Evolutionary conservation across 305 asterid genomes (phyloP).

Genomic region (Fraxinus latifolia): DNA sequence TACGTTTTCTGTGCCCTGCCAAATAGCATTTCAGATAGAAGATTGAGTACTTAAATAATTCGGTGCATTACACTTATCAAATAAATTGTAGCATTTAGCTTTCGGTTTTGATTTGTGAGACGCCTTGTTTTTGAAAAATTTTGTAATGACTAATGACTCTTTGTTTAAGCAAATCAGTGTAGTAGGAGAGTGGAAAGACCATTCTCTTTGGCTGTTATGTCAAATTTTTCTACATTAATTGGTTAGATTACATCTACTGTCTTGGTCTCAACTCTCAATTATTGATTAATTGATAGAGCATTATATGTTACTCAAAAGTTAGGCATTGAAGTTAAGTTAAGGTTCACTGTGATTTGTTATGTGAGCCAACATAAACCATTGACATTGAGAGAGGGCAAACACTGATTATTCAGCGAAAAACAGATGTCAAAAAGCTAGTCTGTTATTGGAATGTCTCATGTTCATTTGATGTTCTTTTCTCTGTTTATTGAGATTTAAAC

Average conservation of each 20-base stretch:
- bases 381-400: not conserved
- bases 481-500: constrained; percentile 4
- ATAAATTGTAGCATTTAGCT: not conserved
- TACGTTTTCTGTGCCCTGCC: not conserved
- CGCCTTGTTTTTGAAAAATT: not conserved
- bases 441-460: not conserved
- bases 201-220: not conserved
- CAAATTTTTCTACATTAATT: not conserved
- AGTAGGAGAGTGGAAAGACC: not conserved
- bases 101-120: not conserved
- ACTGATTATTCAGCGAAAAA: not conserved
- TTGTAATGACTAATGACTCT: not conserved
- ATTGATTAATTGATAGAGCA: not conserved
- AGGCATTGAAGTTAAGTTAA: not conserved
- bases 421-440: not conserved
- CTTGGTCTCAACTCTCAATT: not conserved
- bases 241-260: not conserved
- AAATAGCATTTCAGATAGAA: not conserved
- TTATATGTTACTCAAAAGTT: constrained; percentile 3
- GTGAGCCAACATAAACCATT: not conserved
- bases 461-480: not conserved
- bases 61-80: not conserved
- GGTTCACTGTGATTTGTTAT: constrained; percentile 4
- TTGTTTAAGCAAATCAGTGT: not conserved
- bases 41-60: not conserved